Conservation (phyloP, 2,329 filamentous ascomycete species). For the Diaporthe citri region DNA sequence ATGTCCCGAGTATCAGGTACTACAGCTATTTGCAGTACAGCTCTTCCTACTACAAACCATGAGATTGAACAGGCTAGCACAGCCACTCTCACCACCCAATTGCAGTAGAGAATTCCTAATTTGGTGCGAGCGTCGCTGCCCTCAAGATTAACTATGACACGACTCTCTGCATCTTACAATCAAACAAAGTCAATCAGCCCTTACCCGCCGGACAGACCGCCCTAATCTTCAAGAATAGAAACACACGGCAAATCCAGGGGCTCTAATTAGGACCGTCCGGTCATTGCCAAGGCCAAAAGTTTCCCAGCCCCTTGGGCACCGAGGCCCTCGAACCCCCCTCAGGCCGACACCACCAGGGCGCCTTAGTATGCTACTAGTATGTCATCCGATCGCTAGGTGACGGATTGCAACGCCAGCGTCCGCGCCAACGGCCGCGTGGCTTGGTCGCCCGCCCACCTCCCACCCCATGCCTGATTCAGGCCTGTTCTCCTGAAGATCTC, state of each 20-base stretch:
- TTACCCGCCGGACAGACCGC: neutral
- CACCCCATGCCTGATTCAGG: conserved; percentile 4
- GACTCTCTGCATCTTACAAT: neutral
- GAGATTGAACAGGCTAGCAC: neutral
- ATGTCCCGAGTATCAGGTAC: neutral
- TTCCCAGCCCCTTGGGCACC: conserved; percentile 18
- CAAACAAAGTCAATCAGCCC: neutral
- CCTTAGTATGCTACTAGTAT: neutral
- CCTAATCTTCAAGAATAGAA: conserved; percentile 20
- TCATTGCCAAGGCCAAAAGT: conserved; percentile 5
- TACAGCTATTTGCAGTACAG: neutral
- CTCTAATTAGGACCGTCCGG: neutral
- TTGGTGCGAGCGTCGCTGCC: neutral
- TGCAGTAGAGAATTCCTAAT: neutral
- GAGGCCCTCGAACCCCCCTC: neutral
- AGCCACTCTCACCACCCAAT: neutral
- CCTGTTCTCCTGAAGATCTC: conserved; percentile 11
- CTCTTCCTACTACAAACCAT: neutral
- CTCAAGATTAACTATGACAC: neutral
- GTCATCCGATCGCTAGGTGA: conserved; percentile 12
- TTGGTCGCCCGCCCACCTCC: neutral
- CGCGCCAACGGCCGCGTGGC: conserved; percentile 26
- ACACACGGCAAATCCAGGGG: neutral
- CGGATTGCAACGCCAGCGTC: conserved; percentile 21
- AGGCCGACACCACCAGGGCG: neutral